Evolutionary conservation across 352 stramenopile species (phyloP).

Genomic region (Phytophthora hybrid): DNA sequence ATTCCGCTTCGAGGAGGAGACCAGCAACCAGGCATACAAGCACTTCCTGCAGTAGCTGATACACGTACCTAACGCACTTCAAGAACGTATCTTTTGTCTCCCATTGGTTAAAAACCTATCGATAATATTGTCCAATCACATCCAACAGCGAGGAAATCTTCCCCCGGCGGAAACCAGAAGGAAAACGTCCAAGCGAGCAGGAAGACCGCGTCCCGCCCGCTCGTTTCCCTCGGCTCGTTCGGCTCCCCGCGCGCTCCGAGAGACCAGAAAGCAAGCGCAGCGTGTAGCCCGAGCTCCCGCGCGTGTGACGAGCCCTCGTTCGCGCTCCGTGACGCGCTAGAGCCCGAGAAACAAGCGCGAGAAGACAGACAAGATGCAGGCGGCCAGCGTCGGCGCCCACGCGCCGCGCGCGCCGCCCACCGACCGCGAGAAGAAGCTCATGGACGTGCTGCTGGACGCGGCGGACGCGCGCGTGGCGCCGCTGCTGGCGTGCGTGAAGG

Average conservation of each 20-base stretch:
- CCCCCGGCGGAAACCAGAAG: slow-evolving; percentile 27
- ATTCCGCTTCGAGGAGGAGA: slow-evolving; percentile 88
- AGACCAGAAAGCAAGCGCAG: not conserved
- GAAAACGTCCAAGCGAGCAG: slow-evolving; percentile 28
- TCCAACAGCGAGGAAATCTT: slow-evolving; percentile 5
- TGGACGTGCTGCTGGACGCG: slow-evolving; percentile 68
- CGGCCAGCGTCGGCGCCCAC: slow-evolving; percentile 24
- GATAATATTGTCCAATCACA: no score
- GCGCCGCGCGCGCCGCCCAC: slow-evolving; percentile 50
- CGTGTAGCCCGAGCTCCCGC: not conserved
- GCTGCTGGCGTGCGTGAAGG: slow-evolving; percentile 72
- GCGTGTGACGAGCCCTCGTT: slow-evolving; percentile 1
- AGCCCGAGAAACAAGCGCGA: slow-evolving; percentile 19
- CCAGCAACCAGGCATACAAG: slow-evolving; percentile 81
- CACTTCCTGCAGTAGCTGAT: slow-evolving; percentile 63
- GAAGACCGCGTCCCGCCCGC: slow-evolving; percentile 16
- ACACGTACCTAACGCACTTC: not conserved
- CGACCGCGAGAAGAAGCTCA: slow-evolving; percentile 63
- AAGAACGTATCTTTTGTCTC: slow-evolving; percentile 11
- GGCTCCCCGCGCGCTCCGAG: not conserved
- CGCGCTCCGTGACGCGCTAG: slow-evolving; percentile 7
- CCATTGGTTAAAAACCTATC: slow-evolving; percentile 16
- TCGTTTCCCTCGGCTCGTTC: slow-evolving; percentile 24
- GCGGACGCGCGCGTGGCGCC: slow-evolving; percentile 53
- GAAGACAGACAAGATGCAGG: slow-evolving; percentile 36